Base-by-base conservation (phyloP, 75 land plant genomes). In the Pseudotsuga menziesii region DNA sequence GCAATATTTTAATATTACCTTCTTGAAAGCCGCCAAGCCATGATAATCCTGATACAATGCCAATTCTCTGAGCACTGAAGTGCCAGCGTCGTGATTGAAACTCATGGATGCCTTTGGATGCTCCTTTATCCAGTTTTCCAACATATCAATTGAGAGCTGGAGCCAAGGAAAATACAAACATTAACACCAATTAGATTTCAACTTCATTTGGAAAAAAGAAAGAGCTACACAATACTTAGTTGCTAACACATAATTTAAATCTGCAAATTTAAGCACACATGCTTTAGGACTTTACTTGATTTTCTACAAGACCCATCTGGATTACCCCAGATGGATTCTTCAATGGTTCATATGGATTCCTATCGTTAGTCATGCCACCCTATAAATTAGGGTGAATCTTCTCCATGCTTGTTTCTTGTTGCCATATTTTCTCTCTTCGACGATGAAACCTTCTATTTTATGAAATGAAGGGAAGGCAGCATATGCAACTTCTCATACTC, bases 1-100 rank as follows among this genome's bases (percentile, higher is more conserved):
- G 23, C 23, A 22, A 1, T 60, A 4, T 60, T 20, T 60, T 7
- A 26, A 13, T 58, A 41, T 74, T 82, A 85, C 90, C 63, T 69
- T 76, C 44, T 81, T 88, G 76, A 88, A 88, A 4, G 79, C 70
- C 1, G 82, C 83, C 59, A 86, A 72, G 66, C 91, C 93, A 58
- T 85, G 79, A n/a, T 84, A 89, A 67, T 89, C 89, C 25, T 85
- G 91, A 57, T 89, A 91, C 75, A 85, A 77, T 63, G 91, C 93
- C 32, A 85, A 77, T 72, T 91, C 88, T 64, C 82, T 67, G 62
- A 91, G 81, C 5, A 85, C 77, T 69, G 85, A 82, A 29, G 72
- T 29, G 4, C 82, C 85, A 36, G 80, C 57, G 36, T 74, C 44
- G 52, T 77, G 22, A 20, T 60, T 84, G 64, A 88, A 83, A 55